A percentile compares a stretch with the other conserved stretches of the same genome.
phyloP scores from a whole-genome alignment of 2,329 filamentous ascomycete genomes.

The Escovopsis weberi region DNA sequence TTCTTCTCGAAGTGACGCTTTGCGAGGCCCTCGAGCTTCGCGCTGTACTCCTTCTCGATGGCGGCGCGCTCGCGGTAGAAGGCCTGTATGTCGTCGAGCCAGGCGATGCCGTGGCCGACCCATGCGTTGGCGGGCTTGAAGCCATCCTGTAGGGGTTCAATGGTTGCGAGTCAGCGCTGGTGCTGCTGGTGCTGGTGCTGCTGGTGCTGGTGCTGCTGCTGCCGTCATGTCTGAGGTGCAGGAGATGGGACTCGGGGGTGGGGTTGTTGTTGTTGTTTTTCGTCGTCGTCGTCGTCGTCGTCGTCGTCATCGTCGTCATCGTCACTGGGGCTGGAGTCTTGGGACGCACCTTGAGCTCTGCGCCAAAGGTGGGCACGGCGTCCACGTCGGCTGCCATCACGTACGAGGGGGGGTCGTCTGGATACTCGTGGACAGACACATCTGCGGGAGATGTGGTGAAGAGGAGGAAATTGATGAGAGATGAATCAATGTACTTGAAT shows the following conservation, averaged over 20 bases:
- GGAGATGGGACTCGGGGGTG: no score
- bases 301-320: no score
- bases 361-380: constrained; percentile 73
- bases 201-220: no score
- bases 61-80: constrained; percentile 91
- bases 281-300: no score
- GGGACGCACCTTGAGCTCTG: constrained; percentile 69
- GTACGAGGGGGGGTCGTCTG: no score
- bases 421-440: no score
- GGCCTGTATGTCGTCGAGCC: constrained; percentile 92
- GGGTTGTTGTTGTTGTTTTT: no score
- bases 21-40: constrained; percentile 72
- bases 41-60: constrained; percentile 94
- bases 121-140: constrained; percentile 92
- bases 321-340: background rate
- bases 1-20: constrained; percentile 99
- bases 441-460: constrained; percentile 1
- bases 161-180: background rate
- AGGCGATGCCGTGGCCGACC: constrained; percentile 78
- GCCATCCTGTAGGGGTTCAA: constrained; percentile 52
- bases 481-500: no score
- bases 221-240: background rate
- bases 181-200: background rate
- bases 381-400: constrained; percentile 66
- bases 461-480: constrained; percentile 1